Conservation (phyloP, 2,329 filamentous ascomycete genomes). For the Xylariaceae sp. region DNA sequence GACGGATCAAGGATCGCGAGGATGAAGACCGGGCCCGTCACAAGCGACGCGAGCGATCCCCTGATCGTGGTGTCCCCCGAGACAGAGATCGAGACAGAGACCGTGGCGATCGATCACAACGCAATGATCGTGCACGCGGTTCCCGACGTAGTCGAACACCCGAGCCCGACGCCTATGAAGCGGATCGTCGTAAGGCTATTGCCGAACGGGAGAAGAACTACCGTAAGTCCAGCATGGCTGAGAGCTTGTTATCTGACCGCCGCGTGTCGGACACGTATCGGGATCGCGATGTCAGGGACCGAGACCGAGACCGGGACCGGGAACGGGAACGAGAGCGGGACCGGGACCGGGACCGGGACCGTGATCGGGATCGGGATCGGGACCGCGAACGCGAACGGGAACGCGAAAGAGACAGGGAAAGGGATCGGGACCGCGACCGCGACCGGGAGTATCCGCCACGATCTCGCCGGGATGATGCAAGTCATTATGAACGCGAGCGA, state of each 20-base stretch:
- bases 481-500: slow-evolving; percentile 77
- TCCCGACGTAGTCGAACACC: slow-evolving; percentile 71
- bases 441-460: slow-evolving; percentile 37
- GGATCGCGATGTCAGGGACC: slow-evolving; percentile 33
- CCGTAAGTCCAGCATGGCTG: slow-evolving; percentile 68
- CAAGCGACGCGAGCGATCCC: slow-evolving; percentile 50
- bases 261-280: slow-evolving; percentile 39
- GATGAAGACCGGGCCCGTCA: slow-evolving; percentile 68
- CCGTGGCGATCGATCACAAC: slow-evolving; percentile 57
- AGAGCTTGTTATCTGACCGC: slow-evolving; percentile 50
- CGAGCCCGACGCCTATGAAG: slow-evolving; percentile 92
- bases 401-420: slow-evolving; percentile 34
- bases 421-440: slow-evolving; percentile 29
- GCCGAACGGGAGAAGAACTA: slow-evolving; percentile 92
- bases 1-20: slow-evolving; percentile 84
- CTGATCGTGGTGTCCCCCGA: slow-evolving; percentile 48
- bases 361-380: slow-evolving; percentile 36
- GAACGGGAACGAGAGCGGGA: slow-evolving; percentile 37
- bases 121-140: slow-evolving; percentile 44
- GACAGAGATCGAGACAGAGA: slow-evolving; percentile 45
- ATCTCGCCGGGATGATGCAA: slow-evolving; percentile 53
- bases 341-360: slow-evolving; percentile 32
- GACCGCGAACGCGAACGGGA: slow-evolving; percentile 35
- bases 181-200: slow-evolving; percentile 86
- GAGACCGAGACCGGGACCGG: slow-evolving; percentile 26